Base-by-base conservation (phyloP, 371 early-diverging fungal genomes). In the Umbelopsis sp. region DNA sequence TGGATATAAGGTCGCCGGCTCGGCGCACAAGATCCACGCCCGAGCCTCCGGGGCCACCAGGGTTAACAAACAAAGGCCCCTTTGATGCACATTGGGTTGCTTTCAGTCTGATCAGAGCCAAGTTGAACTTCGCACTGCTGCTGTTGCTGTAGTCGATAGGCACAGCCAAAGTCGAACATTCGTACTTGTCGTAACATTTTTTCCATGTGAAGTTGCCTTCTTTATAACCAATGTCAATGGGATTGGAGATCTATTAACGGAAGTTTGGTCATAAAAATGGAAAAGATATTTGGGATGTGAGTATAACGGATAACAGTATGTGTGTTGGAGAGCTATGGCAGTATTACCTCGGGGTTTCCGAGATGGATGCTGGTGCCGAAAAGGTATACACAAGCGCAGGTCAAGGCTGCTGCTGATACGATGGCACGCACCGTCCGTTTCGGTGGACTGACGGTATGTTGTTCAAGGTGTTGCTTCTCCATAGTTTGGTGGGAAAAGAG, bases 31-130 rank as follows among this genome's bases (percentile, higher is more conserved):
- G 25, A 14, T 38, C 37, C 22, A 69, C 50, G 16, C 72, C 75
- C 29, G 65, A 64, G 5, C 75, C 75, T 41, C 75, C 75, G 37
- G 75, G 75, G 9, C 75, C 75, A 25, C 72, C 75, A 32, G 64
- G 64, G n/a, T 64, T 64, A 22, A 64, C 44, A 46, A 64, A 64
- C 64, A 64, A 64, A 3, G 64, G 64, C 14, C 63, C 63, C 5
- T 64, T 20, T 5, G 64, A 64, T 0, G 14, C n/a, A 9, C 12
- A 5, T 14, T 46, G 14, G 1, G 64, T 64, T 44, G 44, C 64
- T 45, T 64, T 64, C 25, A 45, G 1, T 16, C 46, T 14, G 25
- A 64, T 64, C 9, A 64, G 44, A 8, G 64, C 37, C 20, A 64
- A 20, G 24, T 64, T 29, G 46, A 64, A 64, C 44, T 64, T 38